phyloP scores from a whole-genome alignment of 148 eudicot species.

The Camellia japonica region DNA sequence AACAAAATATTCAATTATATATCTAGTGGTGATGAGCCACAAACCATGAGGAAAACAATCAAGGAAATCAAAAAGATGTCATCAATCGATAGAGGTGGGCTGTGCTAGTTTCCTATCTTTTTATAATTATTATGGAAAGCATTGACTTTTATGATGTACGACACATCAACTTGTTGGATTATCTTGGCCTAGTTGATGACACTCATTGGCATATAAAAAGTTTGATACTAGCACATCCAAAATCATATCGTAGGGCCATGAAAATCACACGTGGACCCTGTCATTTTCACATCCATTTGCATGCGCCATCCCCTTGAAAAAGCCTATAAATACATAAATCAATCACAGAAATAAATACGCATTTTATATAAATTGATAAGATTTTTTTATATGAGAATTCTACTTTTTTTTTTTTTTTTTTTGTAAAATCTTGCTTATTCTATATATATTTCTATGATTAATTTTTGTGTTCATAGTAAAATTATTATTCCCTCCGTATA shows the following conservation, averaged over 20 bases:
- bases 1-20: not conserved
- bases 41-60: slow-evolving; percentile 10
- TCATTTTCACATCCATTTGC: slow-evolving; percentile 22
- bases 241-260: not conserved
- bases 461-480: too few relatives aligned
- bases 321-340: too few relatives aligned
- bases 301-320: slow-evolving; percentile 15
- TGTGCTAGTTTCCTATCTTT: slow-evolving; percentile 14
- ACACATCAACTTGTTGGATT: slow-evolving; percentile 20
- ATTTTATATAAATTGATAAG: too few relatives aligned
- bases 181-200: slow-evolving; percentile 30
- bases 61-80: slow-evolving; percentile 17
- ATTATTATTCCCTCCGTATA: too few relatives aligned
- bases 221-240: not conserved
- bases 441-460: too few relatives aligned
- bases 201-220: slow-evolving; percentile 17
- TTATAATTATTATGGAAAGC: slow-evolving; percentile 23
- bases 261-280: slow-evolving; percentile 30
- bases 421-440: slow-evolving; percentile 14
- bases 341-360: too few relatives aligned
- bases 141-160: slow-evolving; percentile 27
- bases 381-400: too few relatives aligned
- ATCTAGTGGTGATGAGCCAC: slow-evolving; percentile 14
- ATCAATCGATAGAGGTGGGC: slow-evolving; percentile 10
- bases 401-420: too few relatives aligned